Base-by-base conservation (phyloP, 2,329 filamentous ascomycete genomes). In the Monosporascus sp. region DNA sequence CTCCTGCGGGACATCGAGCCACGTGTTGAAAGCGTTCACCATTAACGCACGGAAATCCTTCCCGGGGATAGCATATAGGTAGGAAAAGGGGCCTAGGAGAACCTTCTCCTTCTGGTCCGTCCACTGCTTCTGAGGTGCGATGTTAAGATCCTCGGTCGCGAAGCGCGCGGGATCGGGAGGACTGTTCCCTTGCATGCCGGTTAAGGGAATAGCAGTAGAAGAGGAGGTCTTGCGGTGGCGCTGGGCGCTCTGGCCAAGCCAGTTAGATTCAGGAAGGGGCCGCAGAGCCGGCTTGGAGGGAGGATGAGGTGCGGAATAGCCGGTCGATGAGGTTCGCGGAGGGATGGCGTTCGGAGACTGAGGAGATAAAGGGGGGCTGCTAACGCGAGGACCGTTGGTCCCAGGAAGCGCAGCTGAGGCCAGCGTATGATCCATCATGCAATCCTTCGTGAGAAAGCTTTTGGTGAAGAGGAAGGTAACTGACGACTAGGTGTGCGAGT, bases 1-100 rank as follows among this genome's bases (percentile, higher is more conserved):
- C 54, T 83, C 79, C 8, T 78, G 68, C 0, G 90, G 89, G 20
- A 95, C 89, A 52, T 88, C 78, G 17, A 95, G 75, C 85, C 87
- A 92, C 49, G 79, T 79, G 66, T 95, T 90, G 76, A 95, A 95
- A 44, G 89, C 86, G 44, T 79, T 81, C 64, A 95, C 90, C 62
- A 93, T 78, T 72, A 89, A 86, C 46, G 85, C 81, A 59, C 91
- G 84, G 65, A 96, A 88, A 70, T 94, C 89, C 72, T 95, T 94
- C 58, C 90, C 90, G 0, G 89, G 89, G 57, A 91, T 86, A 45
- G 82, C 81, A 63, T 85, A 81, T 56, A 94, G 79, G 69, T 96
- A 95, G 65, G 93, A 86, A 63, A 84, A 96, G 1, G 90, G 90
- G 0, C 85, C 90, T 47, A 85, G 75, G 50, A 95, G 74, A 55